phyloP scores from a whole-genome alignment of 73 alveolate genomes.

The Diophrys sp. region DNA sequence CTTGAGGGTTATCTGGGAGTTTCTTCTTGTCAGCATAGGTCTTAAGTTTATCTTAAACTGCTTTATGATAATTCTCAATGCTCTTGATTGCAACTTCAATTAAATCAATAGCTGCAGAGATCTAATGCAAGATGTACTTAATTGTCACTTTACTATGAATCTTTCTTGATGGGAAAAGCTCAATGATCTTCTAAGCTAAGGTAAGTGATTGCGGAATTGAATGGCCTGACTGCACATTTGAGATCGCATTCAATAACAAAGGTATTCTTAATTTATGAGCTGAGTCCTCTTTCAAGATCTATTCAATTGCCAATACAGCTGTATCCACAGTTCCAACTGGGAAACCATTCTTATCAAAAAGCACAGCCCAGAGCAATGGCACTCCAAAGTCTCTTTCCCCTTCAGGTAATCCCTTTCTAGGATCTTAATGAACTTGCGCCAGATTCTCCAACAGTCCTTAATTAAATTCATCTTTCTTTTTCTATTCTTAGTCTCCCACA shows the following conservation, averaged over 20 bases:
- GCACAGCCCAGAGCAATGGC: conserved; percentile 48
- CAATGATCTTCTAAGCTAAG: conserved; percentile 23
- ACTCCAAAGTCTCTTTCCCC: conserved; percentile 38
- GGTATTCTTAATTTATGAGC: conserved; percentile 27
- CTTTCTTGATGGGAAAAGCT: conserved; percentile 1
- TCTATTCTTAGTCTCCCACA: neutral
- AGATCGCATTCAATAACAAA: conserved; percentile 22
- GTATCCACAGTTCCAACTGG: conserved; percentile 1
- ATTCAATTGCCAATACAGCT: conserved; percentile 9
- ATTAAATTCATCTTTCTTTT: conserved; percentile 8
- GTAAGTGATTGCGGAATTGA: conserved; percentile 40
- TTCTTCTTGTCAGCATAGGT: conserved; percentile 17
- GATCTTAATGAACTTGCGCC: neutral
- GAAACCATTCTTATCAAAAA: conserved; percentile 15
- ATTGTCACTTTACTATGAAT: neutral
- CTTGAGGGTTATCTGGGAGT: conserved; percentile 42
- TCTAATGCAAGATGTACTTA: neutral
- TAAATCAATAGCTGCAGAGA: conserved; percentile 13
- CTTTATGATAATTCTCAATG: conserved; percentile 30
- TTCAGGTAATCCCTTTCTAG: neutral
- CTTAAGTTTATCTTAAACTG: conserved; percentile 29
- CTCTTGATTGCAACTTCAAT: conserved; percentile 21
- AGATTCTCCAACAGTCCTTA: neutral
- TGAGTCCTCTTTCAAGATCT: conserved; percentile 8
- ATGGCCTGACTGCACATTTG: conserved; percentile 27